Percentiles rank a stretch among this genome's conserved stretches.
These are phyloP conservation scores for Colletotrichum salicis DNA, from an alignment of 2,329 filamentous ascomycete species.

Conservation along the genomic window DNA sequence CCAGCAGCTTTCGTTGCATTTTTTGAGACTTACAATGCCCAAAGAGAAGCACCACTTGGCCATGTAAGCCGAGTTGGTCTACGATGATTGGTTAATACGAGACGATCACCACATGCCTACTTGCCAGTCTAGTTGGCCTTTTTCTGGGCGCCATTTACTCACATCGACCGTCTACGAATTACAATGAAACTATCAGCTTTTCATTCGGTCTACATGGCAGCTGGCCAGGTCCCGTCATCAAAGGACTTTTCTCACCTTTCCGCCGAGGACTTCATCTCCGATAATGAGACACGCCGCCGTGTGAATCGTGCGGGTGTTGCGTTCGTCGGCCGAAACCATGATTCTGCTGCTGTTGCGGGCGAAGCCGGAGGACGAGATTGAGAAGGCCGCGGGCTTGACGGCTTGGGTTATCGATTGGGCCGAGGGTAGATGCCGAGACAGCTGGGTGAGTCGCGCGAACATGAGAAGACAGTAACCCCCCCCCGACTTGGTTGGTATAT, in stretches of 20 bases:
- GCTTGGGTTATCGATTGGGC: conserved; percentile 39
- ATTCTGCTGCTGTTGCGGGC: conserved; percentile 40
- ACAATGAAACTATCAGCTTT: conserved; percentile 5
- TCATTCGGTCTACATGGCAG: neutral
- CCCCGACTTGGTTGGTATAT: neutral
- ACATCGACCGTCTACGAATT: conserved; percentile 51
- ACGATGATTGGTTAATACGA: conserved; percentile 26
- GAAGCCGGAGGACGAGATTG: conserved; percentile 37
- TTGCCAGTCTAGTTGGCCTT: neutral
- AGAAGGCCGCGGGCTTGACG: conserved; percentile 38
- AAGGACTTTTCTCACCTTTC: conserved; percentile 74
- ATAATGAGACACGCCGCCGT: conserved; percentile 95
- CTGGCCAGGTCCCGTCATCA: too few species aligned
- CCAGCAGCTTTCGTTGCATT: neutral
- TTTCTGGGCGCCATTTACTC: conserved; percentile 37
- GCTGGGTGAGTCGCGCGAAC: conserved; percentile 80
- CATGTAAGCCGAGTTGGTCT: conserved; percentile 74
- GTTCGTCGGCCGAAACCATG: conserved; percentile 63
- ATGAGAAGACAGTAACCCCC: conserved; percentile 56
- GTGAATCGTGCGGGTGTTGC: conserved; percentile 76
- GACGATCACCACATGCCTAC: neutral
- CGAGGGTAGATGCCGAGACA: conserved; percentile 73
- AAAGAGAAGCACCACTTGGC: conserved; percentile 73
- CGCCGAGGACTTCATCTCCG: conserved; percentile 94
- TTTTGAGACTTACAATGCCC: conserved; percentile 61